These are phyloP conservation scores for Trematosphaeria pertusa DNA, from an alignment of 2,329 filamentous ascomycete species.

Conservation along the genomic window DNA sequence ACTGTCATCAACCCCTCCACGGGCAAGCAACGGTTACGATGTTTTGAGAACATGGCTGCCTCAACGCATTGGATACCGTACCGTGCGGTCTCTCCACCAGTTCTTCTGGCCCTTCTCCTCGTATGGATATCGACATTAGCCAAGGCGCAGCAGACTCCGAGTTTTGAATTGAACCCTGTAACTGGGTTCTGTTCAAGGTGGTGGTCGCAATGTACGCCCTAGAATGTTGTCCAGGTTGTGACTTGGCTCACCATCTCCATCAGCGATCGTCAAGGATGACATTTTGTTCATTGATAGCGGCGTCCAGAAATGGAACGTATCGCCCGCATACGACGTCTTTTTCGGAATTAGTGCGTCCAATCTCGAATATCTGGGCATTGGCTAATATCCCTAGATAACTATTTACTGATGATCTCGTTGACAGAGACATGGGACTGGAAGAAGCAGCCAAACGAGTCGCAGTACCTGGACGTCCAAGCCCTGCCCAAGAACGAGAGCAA, in stretches of 20 bases:
- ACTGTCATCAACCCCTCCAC: no score
- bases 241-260: not conserved
- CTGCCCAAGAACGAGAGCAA: conserved; percentile 27
- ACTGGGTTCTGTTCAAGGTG: conserved; percentile 29
- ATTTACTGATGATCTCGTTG: conserved; percentile 27
- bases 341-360: conserved; percentile 20
- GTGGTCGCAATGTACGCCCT: conserved; percentile 26
- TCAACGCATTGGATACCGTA: not conserved
- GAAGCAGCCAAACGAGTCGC: conserved; percentile 9
- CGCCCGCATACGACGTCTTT: conserved; percentile 8
- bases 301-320: conserved; percentile 26
- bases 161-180: conserved; percentile 22
- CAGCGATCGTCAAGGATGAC: conserved; percentile 29
- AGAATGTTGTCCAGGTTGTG: no score
- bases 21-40: conserved; percentile 14
- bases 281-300: conserved; percentile 32
- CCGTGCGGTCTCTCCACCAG: not conserved
- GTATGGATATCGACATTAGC: conserved; percentile 8
- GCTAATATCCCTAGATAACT: conserved; percentile 21
- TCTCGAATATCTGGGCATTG: not conserved
- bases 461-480: conserved; percentile 12
- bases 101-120: conserved; percentile 3
- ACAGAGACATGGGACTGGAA: conserved; percentile 32
- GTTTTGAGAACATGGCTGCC: conserved; percentile 1
- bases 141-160: conserved; percentile 7